Conservation (phyloP, 202 grass and related monocot genomes). For the Sporobolus alterniflorus region DNA sequence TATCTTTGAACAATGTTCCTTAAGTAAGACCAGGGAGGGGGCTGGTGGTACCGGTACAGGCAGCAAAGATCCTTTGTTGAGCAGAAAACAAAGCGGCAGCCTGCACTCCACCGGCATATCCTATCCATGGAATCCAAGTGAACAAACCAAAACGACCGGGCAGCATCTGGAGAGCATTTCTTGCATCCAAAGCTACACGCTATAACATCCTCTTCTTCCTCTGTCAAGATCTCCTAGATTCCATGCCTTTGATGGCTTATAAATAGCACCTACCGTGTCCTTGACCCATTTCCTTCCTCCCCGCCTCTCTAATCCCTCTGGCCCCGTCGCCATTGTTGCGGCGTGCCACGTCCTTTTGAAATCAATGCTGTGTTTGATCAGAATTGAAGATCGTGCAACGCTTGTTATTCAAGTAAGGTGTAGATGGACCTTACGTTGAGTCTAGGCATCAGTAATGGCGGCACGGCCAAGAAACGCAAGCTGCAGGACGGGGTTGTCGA, state of each 20-base stretch:
- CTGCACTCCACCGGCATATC: slow-evolving; percentile 24
- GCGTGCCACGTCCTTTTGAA: neutral
- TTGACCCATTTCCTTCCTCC: neutral
- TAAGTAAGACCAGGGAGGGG: slow-evolving; percentile 11
- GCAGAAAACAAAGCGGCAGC: slow-evolving; percentile 41
- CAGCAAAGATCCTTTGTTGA: neutral
- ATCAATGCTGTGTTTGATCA: neutral
- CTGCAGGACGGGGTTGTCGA: slow-evolving; percentile 23
- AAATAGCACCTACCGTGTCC: slow-evolving; percentile 33
- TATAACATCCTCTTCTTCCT: slow-evolving; percentile 3
- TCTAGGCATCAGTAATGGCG: slow-evolving; percentile 43
- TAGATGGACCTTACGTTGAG: slow-evolving; percentile 64
- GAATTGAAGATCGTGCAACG: neutral
- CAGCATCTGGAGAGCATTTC: slow-evolving; percentile 48
- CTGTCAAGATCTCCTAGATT: slow-evolving; percentile 48
- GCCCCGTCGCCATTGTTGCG: neutral
- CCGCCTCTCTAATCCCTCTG: neutral
- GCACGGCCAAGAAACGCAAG: slow-evolving; percentile 47
- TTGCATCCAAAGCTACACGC: slow-evolving; percentile 57
- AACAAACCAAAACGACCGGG: slow-evolving; percentile 46
- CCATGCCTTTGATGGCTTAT: slow-evolving; percentile 1
- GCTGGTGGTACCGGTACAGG: slow-evolving; percentile 16
- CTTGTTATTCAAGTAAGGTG: slow-evolving; percentile 20
- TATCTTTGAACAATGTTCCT: slow-evolving; percentile 24
- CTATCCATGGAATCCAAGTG: slow-evolving; percentile 55